Base-by-base conservation (phyloP, 495 filamentous ascomycete genomes). In the Sabuloglossum arenarium region DNA sequence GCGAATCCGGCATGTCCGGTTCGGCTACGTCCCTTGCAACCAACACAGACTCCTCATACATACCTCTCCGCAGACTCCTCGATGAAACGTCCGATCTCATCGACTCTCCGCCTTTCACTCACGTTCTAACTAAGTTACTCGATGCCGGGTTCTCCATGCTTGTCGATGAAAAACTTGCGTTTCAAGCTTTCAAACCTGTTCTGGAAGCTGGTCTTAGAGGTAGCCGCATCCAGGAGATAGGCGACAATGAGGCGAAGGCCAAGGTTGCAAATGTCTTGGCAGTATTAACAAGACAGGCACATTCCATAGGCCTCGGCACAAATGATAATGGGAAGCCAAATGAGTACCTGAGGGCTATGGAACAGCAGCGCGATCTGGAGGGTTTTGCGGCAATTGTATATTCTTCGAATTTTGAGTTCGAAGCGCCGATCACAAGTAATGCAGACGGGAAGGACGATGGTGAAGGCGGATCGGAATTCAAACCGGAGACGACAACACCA, bases 61-160 rank as follows among this genome's bases (percentile, higher is more conserved):
- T 77, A 47, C 71, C 74, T 29, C 78, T 97, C 60, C 84, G 90
- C 52, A 81, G 85, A 54, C 77, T 99, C n/a, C 73, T 98, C 0
- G 88, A 97, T 63, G 91, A 97, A 69, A 96, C 91, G 10, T 83
- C 91, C 23, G 91, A 98, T 67, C 74, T 97, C 19, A 84, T 98
- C 61, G 93, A 98, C 56, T 95, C 90, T 0, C 93, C 93, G 0
- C 75, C 82, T 21, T 95, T 96, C 67, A 76, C 80, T 6, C 79
- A 81, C 58, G 87, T 97, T 31, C 69, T 91, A 43, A 87, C 84
- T 8, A 78, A 84, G 58, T 78, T 96, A 56, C 83, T 97, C 59
- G 88, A 96, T 65, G 78, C 88, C 45, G 80, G 80, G 8, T 97
- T 94, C 71, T 82, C 82, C 5, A 76, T 80, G 1, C 73, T 99